Evolutionary conservation across 257 asterid species (phyloP).

Genomic region (Hygrophila difformis): DNA sequence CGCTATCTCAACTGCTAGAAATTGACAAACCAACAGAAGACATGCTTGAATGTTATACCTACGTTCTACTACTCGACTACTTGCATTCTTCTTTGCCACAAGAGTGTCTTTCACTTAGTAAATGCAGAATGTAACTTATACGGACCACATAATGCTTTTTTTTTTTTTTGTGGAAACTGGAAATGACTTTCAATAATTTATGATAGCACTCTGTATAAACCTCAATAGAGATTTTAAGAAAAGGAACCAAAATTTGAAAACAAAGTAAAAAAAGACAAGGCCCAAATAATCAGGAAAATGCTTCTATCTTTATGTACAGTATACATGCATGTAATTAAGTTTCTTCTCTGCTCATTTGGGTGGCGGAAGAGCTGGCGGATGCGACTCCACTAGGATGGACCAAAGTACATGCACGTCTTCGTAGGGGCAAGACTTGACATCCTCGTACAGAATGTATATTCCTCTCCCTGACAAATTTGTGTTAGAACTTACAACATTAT

Average conservation of each 20-base stretch:
- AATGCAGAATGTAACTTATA: neutral
- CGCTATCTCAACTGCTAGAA: constrained; percentile 30
- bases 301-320: constrained; percentile 39
- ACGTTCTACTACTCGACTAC: neutral
- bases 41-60: constrained; percentile 4
- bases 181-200: constrained; percentile 30
- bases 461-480: no score
- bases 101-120: neutral
- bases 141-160: neutral
- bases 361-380: constrained; percentile 52
- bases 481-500: no score
- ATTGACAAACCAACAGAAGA: constrained; percentile 26
- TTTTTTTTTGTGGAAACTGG: no score
- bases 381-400: constrained; percentile 90
- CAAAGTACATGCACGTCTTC: constrained; percentile 94
- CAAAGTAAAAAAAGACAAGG: neutral
- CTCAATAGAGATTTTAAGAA: no score
- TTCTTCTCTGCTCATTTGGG: constrained; percentile 32
- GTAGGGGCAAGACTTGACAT: constrained; percentile 86
- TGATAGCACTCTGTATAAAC: constrained; percentile 12
- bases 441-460: constrained; percentile 86
- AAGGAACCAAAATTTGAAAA: constrained; percentile 18
- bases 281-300: constrained; percentile 15
- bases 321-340: constrained; percentile 12
- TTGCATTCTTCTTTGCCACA: neutral